These are phyloP conservation scores for Amaranthus hypochondriacus DNA, from an alignment of 148 eudicot species.

Conservation along the genomic window DNA sequence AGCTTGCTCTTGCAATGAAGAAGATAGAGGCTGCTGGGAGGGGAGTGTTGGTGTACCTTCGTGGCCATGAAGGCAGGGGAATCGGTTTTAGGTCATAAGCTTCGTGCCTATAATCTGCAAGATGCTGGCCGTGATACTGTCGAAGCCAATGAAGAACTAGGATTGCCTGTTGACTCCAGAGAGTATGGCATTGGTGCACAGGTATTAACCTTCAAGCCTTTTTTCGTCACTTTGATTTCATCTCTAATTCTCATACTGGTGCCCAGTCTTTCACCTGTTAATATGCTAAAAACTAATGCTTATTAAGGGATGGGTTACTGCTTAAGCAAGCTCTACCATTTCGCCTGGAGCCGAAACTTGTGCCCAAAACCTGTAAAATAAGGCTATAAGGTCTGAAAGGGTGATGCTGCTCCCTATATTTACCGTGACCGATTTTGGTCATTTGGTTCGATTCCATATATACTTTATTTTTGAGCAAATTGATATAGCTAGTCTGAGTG, in stretches of 20 bases:
- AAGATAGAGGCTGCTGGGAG: constrained; percentile 10
- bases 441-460: too few relatives aligned
- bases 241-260: too few relatives aligned
- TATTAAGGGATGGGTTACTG: too few relatives aligned
- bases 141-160: constrained; percentile 43
- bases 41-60: neutral
- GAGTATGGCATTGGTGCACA: constrained; percentile 44
- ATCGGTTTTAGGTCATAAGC: constrained; percentile 10
- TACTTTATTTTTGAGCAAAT: too few relatives aligned
- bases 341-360: too few relatives aligned
- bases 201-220: constrained; percentile 16
- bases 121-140: constrained; percentile 46
- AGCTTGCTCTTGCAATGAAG: constrained; percentile 8
- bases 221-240: neutral
- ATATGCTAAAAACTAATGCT: too few relatives aligned
- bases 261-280: too few relatives aligned
- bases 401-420: too few relatives aligned
- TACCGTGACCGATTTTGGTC: too few relatives aligned
- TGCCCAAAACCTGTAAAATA: too few relatives aligned
- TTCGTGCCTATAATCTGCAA: constrained; percentile 17
- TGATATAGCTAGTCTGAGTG: neutral
- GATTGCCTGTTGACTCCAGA: constrained; percentile 42
- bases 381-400: too few relatives aligned
- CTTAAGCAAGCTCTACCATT: too few relatives aligned
- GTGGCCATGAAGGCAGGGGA: constrained; percentile 12